A percentile compares a stretch with the other conserved stretches of the same genome.
Conservation (phyloP, 202 grass and related monocot genomes). For the Cymbopogon flexuosus region DNA sequence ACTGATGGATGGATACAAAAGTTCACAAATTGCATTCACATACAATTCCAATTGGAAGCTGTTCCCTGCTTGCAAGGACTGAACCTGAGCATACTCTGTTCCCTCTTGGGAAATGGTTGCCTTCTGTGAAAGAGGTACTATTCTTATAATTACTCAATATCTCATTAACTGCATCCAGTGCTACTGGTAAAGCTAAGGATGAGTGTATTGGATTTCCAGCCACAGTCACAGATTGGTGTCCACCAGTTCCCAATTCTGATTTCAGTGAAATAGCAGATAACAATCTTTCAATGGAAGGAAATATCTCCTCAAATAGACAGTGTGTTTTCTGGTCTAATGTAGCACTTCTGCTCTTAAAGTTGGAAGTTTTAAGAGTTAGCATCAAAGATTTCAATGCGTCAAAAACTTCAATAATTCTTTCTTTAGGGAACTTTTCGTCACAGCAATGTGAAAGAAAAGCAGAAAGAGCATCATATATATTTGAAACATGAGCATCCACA, state of each 20-base stretch:
- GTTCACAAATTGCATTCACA: slow-evolving; percentile 30
- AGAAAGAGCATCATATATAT: slow-evolving; percentile 68
- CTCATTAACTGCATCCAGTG: slow-evolving; percentile 71
- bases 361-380: slow-evolving; percentile 49
- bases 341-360: slow-evolving; percentile 58
- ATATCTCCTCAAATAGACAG: slow-evolving; percentile 56
- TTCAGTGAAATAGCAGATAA: slow-evolving; percentile 76
- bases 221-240: slow-evolving; percentile 38
- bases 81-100: slow-evolving; percentile 68
- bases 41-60: slow-evolving; percentile 86
- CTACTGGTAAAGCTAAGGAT: slow-evolving; percentile 84
- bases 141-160: slow-evolving; percentile 63
- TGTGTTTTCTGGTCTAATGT: slow-evolving; percentile 44
- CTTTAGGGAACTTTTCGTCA: slow-evolving; percentile 46
- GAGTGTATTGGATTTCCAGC: slow-evolving; percentile 57
- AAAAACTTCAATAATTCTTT: slow-evolving; percentile 47
- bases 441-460: slow-evolving; percentile 43
- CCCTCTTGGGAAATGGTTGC: slow-evolving; percentile 53
- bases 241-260: slow-evolving; percentile 47
- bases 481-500: slow-evolving; percentile 89
- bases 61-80: slow-evolving; percentile 88
- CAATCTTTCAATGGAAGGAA: slow-evolving; percentile 50
- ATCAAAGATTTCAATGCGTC: slow-evolving; percentile 46
- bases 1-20: slow-evolving; percentile 27
- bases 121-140: slow-evolving; percentile 35